These are phyloP conservation scores for Teratosphaeria destructans DNA, from an alignment of 2,329 filamentous ascomycete species.

Conservation along the genomic window DNA sequence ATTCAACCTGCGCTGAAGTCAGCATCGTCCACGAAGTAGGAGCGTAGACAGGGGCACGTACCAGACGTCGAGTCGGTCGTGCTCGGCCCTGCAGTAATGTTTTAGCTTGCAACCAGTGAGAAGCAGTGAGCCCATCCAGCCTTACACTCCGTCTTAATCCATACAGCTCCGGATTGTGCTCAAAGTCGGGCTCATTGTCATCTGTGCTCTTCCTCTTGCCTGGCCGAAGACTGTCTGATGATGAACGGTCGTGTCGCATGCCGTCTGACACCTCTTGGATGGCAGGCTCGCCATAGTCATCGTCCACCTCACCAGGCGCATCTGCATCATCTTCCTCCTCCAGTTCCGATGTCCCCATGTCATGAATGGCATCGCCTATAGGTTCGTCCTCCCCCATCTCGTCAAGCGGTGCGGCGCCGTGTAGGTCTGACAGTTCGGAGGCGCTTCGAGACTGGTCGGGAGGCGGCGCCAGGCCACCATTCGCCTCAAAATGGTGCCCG, in stretches of 20 bases:
- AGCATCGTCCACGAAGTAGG: constrained; percentile 1
- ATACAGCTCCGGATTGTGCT: constrained; percentile 88
- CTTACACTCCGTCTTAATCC: constrained; percentile 85
- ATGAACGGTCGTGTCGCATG: constrained; percentile 51
- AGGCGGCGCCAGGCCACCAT: constrained; percentile 33
- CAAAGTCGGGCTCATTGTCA: constrained; percentile 70
- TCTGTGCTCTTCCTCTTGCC: constrained; percentile 57
- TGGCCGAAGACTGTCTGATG: constrained; percentile 58
- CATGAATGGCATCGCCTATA: constrained; percentile 34
- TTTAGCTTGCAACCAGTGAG: constrained; percentile 24
- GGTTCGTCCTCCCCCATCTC: constrained; percentile 30
- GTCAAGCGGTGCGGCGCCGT: constrained; percentile 39
- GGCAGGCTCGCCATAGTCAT: constrained; percentile 61
- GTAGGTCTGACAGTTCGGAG: constrained; percentile 65
- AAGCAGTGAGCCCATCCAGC: constrained; percentile 11
- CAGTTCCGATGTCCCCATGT: constrained; percentile 36
- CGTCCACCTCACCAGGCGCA: constrained; percentile 43
- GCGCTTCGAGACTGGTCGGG: constrained; percentile 51
- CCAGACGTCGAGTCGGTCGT: constrained; percentile 51
- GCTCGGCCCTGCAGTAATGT: constrained; percentile 42
- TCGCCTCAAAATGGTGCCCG: constrained; percentile 51
- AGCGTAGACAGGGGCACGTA: constrained; percentile 28
- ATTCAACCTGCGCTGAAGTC: constrained; percentile 41
- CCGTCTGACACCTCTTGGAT: constrained; percentile 31
- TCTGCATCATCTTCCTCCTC: constrained; percentile 41